Evolutionary conservation across 768 basidiomycete genomes (phyloP), one percentile per base, ranked within the genome.

Genomic region (Boletales sp.): DNA sequence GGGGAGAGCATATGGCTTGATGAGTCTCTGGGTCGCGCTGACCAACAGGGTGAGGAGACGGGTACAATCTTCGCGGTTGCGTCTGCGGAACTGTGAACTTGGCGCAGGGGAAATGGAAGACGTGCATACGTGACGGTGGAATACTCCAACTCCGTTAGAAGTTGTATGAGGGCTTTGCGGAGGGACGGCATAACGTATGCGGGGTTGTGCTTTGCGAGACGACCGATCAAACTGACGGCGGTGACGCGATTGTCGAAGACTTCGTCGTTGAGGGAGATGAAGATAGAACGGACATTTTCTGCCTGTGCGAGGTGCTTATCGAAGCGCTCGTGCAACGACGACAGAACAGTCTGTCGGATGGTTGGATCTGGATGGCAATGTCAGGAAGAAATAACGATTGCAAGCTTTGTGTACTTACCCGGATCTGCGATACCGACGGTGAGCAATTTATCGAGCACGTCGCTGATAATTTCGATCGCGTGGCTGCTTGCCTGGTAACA

Each of bases 171-270:
- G 2, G 94, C 86, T 69, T 98, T 98, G 41, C 96, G 81, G 19
- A 99, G 74, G 4, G 92, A 93, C 9, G 96, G 95, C 88, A 99
- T 97, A 17, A 99, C 94, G 72, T 97, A 96, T 14, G 96, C 96
- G 0, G 96, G 96, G 62, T 99, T 99, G 69, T 95, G 90, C 58
- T 84, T 83, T 4, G 94, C 91, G 21, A 99, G 80, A 25, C 96
- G 84, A 1, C 96, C 96, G 51, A 99, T 97, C 54, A 98, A 78
- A 18, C 72, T 72, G 46, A 98, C 90, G 3, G 94, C 94, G n/a
- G 86, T 83, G 25, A 92, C 83, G 18, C 96, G 84, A 64, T 96
- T 96, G 43, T 88, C 87, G 68, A 94, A 97, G 8, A 88, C 86
- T 64, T 98, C 96, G 61, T 99, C 96, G 62, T 98, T 98, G 41